Conservation (phyloP, 352 stramenopile genomes). For the Pythium brachiatum region DNA sequence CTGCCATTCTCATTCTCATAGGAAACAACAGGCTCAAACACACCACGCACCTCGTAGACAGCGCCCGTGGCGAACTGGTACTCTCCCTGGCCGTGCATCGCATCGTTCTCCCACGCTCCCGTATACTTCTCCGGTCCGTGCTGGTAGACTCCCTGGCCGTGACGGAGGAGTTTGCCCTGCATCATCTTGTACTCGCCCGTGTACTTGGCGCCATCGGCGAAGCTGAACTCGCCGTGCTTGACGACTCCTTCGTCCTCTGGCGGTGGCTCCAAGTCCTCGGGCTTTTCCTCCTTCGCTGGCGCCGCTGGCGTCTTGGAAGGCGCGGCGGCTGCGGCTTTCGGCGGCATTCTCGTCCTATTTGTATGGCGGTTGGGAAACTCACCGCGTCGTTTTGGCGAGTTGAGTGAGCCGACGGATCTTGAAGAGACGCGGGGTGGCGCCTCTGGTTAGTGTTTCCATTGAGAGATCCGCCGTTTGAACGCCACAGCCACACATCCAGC, state of each 20-base stretch:
- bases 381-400: neutral
- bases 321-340: conserved; percentile 23
- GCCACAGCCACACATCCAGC: neutral
- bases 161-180: conserved; percentile 34
- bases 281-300: conserved; percentile 28
- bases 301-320: conserved; percentile 20
- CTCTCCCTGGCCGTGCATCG: conserved; percentile 63
- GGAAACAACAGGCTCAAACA: neutral
- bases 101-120: conserved; percentile 56
- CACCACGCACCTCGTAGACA: conserved; percentile 47
- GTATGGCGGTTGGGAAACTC: neutral
- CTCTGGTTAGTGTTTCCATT: neutral
- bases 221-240: conserved; percentile 58
- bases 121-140: conserved; percentile 65
- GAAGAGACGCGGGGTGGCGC: conserved; percentile 20
- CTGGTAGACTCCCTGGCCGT: conserved; percentile 46
- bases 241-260: conserved; percentile 38
- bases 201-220: conserved; percentile 65
- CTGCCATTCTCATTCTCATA: neutral
- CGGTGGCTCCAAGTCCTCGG: conserved; percentile 26
- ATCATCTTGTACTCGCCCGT: conserved; percentile 44
- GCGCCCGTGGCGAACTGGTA: conserved; percentile 72
- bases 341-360: conserved; percentile 19
- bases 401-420: conserved; percentile 17
- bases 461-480: neutral